Evolutionary conservation across 129 eudicot genomes (phyloP), one percentile per base, ranked within the genome.

Genomic region (Centaurea solstitialis): DNA sequence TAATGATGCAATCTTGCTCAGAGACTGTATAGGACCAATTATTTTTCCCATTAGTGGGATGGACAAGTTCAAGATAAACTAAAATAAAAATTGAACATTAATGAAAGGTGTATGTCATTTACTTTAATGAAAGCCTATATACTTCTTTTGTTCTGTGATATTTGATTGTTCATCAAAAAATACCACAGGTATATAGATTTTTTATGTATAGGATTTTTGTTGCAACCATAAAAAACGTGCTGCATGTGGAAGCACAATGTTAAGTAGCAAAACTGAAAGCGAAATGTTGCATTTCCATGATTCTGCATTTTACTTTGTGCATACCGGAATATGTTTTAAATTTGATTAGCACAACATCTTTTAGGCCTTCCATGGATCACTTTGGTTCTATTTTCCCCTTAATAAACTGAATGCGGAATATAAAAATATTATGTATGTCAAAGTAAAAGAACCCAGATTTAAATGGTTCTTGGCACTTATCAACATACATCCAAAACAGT

Each of bases 381-480:
- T 62, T 62, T 62, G 68, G 68, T 26, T 62, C 68, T 61, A 61
- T 61, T 61, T 61, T 61, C 28, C 68, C 28, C 68, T 62, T 62
- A 62, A 59, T 23, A n/a, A 59, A 24, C 9, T 53, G 22, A 53
- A 53, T 17, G 64, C 64, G 5, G 21, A 53, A 53, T 17, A 53
- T 53, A 53, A 53, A 53, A 53, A 47, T 47, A 13, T 3, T 40
- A 40, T 40, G 45, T 47, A 53, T 5, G 64, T 13, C 64, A 53
- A 53, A 53, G 22, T 53, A 53, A 53, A 53, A 53, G 21, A 53
- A 53, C 5, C 21, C 64, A 53, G 21, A 15, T 53, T 15, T 53
- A 53, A 62, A 62, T 62, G 68, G 28, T 62, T 21, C 68, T 18
- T 62, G 68, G 68, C 67, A 61, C 67, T 61, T 61, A 6, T 61